Percentiles rank a stretch among this genome's conserved stretches.
phyloP scores from a whole-genome alignment of 768 basidiomycete species.

The Lentinus tigrinus region DNA sequence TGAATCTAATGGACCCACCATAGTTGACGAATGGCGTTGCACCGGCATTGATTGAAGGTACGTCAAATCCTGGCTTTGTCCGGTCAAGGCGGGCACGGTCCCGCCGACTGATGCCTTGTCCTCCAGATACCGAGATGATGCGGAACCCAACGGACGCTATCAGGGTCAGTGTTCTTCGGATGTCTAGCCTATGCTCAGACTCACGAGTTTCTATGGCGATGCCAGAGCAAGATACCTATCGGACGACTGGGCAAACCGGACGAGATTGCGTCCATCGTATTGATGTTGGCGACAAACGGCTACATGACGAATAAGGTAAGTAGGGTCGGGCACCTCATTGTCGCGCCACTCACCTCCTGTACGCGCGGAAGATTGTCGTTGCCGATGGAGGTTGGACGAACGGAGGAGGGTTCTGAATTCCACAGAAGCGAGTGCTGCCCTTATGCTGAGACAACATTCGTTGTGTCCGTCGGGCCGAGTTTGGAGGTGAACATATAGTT shows the following conservation, averaged over 20 bases:
- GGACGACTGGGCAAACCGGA: conserved; percentile 50
- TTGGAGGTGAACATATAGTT: not conserved
- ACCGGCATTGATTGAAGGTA: conserved; percentile 49
- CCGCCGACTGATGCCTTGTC: not conserved
- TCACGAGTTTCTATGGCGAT: not conserved
- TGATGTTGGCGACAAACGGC: conserved; percentile 46
- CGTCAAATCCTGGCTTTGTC: not conserved
- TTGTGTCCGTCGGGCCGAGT: too few species aligned
- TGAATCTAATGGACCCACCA: too few species aligned
- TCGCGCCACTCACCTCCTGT: not conserved
- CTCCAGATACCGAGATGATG: conserved; percentile 49
- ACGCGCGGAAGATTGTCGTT: conserved; percentile 38
- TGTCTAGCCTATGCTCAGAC: not conserved
- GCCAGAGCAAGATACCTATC: conserved; percentile 46
- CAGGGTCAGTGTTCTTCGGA: conserved; percentile 25
- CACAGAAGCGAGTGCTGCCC: too few species aligned
- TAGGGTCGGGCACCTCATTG: not conserved
- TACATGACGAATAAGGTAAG: conserved; percentile 60
- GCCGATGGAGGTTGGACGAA: conserved; percentile 47
- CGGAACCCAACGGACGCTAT: conserved; percentile 36
- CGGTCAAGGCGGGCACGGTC: not conserved
- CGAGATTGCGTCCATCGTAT: conserved; percentile 52
- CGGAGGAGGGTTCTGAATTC: conserved; percentile 33
- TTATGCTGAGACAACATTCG: too few species aligned
- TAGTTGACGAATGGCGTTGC: conserved; percentile 55